Evolutionary conservation across 2,329 filamentous ascomycete genomes (phyloP).

Genomic region (Beauveria sp.): DNA sequence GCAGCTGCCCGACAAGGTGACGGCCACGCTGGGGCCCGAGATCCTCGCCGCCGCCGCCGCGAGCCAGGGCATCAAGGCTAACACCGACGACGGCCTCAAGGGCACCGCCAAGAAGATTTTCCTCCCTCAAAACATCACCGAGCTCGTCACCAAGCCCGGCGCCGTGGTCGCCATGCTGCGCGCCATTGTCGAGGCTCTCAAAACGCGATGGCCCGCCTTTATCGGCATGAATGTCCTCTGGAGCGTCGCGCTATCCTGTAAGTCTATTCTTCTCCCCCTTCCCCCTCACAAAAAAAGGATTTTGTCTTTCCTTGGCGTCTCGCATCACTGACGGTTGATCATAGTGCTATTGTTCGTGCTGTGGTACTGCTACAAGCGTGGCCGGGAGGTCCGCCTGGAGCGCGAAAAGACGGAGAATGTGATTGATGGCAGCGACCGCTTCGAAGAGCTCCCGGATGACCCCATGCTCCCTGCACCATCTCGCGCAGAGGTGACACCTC

Average conservation of each 20-base stretch:
- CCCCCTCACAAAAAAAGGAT: neutral
- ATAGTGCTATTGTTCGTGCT: constrained; percentile 83
- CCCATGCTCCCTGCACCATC: constrained; percentile 31
- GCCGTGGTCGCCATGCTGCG: constrained; percentile 76
- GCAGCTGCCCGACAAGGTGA: constrained; percentile 75
- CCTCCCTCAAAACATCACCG: constrained; percentile 64
- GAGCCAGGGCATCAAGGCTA: constrained; percentile 56
- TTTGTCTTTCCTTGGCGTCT: too few relatives aligned
- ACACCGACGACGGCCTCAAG: constrained; percentile 49
- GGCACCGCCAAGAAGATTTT: constrained; percentile 59
- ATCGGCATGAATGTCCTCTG: constrained; percentile 87
- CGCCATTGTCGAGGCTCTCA: constrained; percentile 84
- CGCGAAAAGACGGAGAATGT: constrained; percentile 35
- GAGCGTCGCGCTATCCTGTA: constrained; percentile 81
- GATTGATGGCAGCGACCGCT: constrained; percentile 31
- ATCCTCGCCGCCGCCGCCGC: constrained; percentile 72
- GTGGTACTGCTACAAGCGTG: constrained; percentile 98
- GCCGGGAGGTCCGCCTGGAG: constrained; percentile 74
- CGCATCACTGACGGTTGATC: neutral
- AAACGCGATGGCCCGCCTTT: constrained; percentile 81
- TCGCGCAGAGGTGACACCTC: constrained; percentile 7
- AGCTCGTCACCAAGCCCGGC: constrained; percentile 79
- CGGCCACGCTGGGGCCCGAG: constrained; percentile 68
- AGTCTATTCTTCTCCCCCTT: constrained; percentile 26
- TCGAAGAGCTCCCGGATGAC: constrained; percentile 45